phyloP scores from a whole-genome alignment of 208 protist species.

The Leptomonas pyrrhocoris region DNA sequence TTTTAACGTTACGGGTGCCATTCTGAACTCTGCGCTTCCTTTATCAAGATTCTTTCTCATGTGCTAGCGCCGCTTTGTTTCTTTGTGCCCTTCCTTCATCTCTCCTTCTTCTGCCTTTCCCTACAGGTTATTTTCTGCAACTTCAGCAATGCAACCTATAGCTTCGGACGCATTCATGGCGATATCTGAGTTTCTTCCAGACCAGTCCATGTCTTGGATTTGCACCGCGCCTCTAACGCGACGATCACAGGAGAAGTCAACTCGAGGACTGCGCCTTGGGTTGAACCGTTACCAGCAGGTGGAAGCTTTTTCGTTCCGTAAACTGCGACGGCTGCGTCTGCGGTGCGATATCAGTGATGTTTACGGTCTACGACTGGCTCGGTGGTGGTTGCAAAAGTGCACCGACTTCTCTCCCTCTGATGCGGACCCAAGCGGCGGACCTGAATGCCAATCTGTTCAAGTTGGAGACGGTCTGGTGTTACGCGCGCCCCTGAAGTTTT shows the following conservation, averaged over 20 bases:
- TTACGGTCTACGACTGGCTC: constrained; percentile 12
- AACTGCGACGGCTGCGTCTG: constrained; percentile 3
- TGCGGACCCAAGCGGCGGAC: background rate
- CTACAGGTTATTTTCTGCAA: background rate
- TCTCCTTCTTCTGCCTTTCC: background rate
- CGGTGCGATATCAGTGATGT: constrained; percentile 23
- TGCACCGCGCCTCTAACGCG: constrained; percentile 13
- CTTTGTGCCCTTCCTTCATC: background rate
- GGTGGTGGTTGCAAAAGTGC: constrained; percentile 35
- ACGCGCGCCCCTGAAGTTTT: constrained; percentile 5
- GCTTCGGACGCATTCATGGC: constrained; percentile 1
- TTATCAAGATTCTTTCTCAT: background rate
- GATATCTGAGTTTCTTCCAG: constrained; percentile 21
- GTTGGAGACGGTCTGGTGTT: background rate
- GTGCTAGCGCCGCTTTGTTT: background rate
- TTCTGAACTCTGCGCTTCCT: background rate
- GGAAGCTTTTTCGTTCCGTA: background rate
- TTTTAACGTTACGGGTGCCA: background rate
- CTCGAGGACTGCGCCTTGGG: constrained; percentile 16
- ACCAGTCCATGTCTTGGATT: constrained; percentile 4
- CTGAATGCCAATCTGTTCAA: background rate
- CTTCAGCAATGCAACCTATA: background rate
- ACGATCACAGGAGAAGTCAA: constrained; percentile 9
- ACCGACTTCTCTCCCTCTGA: constrained; percentile 2
- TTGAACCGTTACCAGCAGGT: constrained; percentile 10